Conservation (phyloP, 305 asterid genomes). For the Rubia tinctorum region DNA sequence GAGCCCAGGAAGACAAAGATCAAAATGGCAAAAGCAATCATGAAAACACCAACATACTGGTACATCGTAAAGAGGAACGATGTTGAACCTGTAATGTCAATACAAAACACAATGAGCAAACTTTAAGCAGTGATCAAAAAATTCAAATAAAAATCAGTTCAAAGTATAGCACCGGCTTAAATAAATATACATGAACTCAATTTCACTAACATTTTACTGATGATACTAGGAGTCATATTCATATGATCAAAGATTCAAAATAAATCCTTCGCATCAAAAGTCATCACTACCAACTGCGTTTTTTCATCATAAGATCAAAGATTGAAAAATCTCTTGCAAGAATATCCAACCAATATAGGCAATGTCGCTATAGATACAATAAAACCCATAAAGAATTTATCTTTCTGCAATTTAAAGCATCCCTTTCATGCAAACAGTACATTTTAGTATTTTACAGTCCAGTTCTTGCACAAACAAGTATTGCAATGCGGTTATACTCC, state of each 20-base stretch:
- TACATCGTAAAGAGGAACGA: constrained; percentile 70
- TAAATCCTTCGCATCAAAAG: no score
- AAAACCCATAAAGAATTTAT: not conserved
- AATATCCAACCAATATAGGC: not conserved
- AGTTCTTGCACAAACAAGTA: not conserved
- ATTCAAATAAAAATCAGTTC: no score
- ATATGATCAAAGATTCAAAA: not conserved
- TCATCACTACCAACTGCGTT: no score
- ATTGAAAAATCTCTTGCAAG: not conserved
- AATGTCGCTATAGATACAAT: not conserved
- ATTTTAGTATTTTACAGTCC: not conserved
- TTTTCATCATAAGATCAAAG: not conserved
- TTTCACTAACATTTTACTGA: not conserved
- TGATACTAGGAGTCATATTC: not conserved
- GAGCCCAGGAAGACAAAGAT: constrained; percentile 82
- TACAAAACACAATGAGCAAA: not conserved
- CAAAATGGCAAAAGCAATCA: constrained; percentile 75
- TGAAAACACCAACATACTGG: constrained; percentile 71
- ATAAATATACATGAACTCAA: not conserved
- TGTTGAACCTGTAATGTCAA: constrained; percentile 57
- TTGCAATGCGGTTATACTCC: not conserved
- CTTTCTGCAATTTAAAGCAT: not conserved
- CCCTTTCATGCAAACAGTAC: not conserved
- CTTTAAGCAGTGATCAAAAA: not conserved
- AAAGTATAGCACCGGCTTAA: no score